Percentiles rank a stretch among this genome's conserved stretches.
phyloP scores from a whole-genome alignment of 1,284 basidiomycete genomes.

The Kwoniella shivajii region DNA sequence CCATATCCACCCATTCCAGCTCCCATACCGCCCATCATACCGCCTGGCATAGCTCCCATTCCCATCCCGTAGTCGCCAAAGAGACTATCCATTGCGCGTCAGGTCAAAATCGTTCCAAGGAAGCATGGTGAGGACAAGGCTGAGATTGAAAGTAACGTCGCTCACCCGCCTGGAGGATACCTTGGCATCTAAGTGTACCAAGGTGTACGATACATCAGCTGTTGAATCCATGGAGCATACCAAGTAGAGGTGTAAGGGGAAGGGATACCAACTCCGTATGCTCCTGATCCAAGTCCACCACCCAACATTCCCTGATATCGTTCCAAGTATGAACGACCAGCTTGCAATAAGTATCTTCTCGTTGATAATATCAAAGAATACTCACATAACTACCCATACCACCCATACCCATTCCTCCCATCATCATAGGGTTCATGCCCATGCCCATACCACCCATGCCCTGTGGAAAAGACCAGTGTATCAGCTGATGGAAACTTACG shows the following conservation, averaged over 20 bases:
- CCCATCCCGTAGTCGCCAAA: constrained; percentile 46
- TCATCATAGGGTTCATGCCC: constrained; percentile 46
- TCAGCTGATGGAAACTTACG: too few species aligned
- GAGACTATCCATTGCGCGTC: constrained; percentile 21
- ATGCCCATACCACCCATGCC: constrained; percentile 38
- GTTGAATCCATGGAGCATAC: constrained; percentile 33
- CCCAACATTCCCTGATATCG: constrained; percentile 41
- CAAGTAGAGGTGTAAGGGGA: constrained; percentile 12
- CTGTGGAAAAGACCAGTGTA: background rate
- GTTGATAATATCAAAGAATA: background rate
- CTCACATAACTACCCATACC: constrained; percentile 24
- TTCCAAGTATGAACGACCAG: too few species aligned
- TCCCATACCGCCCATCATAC: constrained; percentile 40
- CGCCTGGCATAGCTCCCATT: constrained; percentile 40
- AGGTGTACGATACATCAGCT: constrained; percentile 39
- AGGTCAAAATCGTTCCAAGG: background rate
- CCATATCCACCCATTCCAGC: constrained; percentile 41
- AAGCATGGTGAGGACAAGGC: background rate
- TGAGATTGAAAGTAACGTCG: background rate
- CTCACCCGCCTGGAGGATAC: constrained; percentile 48
- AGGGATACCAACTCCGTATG: constrained; percentile 41
- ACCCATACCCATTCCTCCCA: constrained; percentile 32
- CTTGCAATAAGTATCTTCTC: too few species aligned
- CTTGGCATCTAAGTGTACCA: constrained; percentile 49
- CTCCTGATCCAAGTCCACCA: constrained; percentile 42